Evolutionary conservation across 2,329 filamentous ascomycete species (phyloP).

Genomic region (Orbilia brochopaga): DNA sequence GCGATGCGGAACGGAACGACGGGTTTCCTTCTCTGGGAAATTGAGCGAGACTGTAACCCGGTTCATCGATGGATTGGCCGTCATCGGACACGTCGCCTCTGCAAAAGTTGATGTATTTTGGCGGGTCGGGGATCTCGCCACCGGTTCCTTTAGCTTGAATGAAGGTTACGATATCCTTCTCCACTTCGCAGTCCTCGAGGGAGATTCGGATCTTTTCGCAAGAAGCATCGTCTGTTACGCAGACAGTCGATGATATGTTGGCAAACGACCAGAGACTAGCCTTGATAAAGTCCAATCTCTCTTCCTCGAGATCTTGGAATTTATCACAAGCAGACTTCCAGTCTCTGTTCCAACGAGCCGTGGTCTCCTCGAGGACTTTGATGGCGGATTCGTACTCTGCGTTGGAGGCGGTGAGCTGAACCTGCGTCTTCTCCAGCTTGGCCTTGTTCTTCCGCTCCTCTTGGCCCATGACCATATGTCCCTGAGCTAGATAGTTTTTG

Average conservation of each 20-base stretch:
- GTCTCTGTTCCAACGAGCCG: slow-evolving; percentile 92
- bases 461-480: slow-evolving; percentile 99
- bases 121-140: slow-evolving; percentile 95
- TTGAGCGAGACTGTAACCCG: slow-evolving; percentile 90
- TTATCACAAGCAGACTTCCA: slow-evolving; percentile 98
- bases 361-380: slow-evolving; percentile 93
- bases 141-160: slow-evolving; percentile 89
- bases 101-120: slow-evolving; percentile 98
- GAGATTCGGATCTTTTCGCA: slow-evolving; percentile 96
- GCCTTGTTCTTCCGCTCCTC: slow-evolving; percentile 99
- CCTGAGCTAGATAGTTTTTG: slow-evolving; percentile 96
- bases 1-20: slow-evolving; percentile 91
- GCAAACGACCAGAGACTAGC: slow-evolving; percentile 98
- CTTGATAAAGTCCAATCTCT: slow-evolving; percentile 95
- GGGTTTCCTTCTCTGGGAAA: slow-evolving; percentile 96
- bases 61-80: slow-evolving; percentile 83
- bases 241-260: slow-evolving; percentile 95
- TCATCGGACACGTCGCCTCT: slow-evolving; percentile 81
- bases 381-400: slow-evolving; percentile 92
- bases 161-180: slow-evolving; percentile 88
- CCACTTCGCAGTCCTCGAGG: slow-evolving; percentile 92
- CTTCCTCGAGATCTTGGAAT: slow-evolving; percentile 98
- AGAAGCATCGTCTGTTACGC: slow-evolving; percentile 93
- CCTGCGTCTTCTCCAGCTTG: slow-evolving; percentile 97
- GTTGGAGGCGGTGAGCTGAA: slow-evolving; percentile 88